Evolutionary conservation across 163 green algal genomes (phyloP).

Genomic region (Chlorella variabilis): DNA sequence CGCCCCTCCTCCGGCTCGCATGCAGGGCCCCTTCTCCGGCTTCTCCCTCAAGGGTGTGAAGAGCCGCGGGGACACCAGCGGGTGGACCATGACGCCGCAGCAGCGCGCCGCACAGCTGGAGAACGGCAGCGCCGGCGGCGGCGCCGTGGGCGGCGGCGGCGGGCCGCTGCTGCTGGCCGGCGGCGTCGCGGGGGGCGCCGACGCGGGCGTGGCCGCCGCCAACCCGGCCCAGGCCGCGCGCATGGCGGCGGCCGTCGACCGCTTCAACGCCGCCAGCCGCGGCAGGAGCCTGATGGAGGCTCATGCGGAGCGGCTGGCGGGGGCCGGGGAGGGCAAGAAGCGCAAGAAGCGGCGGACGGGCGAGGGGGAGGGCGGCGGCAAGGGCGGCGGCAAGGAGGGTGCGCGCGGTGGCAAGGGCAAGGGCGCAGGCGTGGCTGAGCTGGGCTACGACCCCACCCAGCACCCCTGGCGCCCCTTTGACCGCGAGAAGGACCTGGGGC

Average conservation of each 20-base stretch:
- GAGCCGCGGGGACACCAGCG: constrained; percentile 65
- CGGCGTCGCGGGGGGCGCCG: background rate
- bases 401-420: background rate
- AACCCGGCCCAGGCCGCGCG: constrained; percentile 10
- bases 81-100: constrained; percentile 78
- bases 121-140: constrained; percentile 8
- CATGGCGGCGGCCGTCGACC: constrained; percentile 51
- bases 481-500: constrained; percentile 70
- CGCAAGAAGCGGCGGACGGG: constrained; percentile 40
- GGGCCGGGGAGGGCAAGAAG: constrained; percentile 42
- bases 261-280: constrained; percentile 58
- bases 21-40: constrained; percentile 5
- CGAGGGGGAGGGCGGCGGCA: background rate
- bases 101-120: constrained; percentile 58
- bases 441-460: constrained; percentile 32
- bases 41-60: constrained; percentile 66
- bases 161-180: constrained; percentile 19
- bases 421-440: constrained; percentile 40
- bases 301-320: constrained; percentile 60
- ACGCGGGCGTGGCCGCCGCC: constrained; percentile 14
- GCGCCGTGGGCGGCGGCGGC: background rate
- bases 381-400: constrained; percentile 32
- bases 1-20: too few relatives aligned
- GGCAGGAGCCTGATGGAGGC: constrained; percentile 78
- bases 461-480: constrained; percentile 79